A percentile compares a stretch with the other conserved stretches of the same genome.
These are phyloP conservation scores for Boletus barrowsii DNA, from an alignment of 768 basidiomycete species.

Conservation along the genomic window DNA sequence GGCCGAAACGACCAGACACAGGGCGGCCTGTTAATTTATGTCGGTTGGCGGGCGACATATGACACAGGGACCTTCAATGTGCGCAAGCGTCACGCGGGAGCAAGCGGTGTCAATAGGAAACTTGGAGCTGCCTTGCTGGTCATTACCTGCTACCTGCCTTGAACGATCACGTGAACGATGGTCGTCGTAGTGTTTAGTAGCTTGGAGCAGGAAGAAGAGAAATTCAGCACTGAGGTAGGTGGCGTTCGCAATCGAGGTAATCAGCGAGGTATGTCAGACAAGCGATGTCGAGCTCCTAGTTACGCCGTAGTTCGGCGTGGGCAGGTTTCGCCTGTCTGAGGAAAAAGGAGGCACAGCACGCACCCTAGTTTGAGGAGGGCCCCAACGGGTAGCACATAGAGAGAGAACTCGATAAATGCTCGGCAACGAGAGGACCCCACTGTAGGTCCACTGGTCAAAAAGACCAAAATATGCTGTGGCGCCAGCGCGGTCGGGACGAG, in stretches of 20 bases:
- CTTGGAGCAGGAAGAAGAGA: background rate
- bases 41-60: background rate
- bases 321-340: background rate
- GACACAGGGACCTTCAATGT: background rate
- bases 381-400: background rate
- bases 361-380: background rate
- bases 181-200: background rate
- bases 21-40: background rate
- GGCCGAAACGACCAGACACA: background rate
- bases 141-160: background rate
- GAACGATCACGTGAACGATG: background rate
- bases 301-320: background rate
- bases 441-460: background rate
- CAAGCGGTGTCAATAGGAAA: background rate
- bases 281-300: constrained; percentile 11
- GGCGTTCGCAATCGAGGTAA: background rate
- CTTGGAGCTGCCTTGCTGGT: background rate
- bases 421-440: background rate
- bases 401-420: background rate
- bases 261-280: constrained; percentile 4
- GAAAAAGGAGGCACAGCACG: background rate
- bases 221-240: background rate
- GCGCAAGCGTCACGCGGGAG: background rate
- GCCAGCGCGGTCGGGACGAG: background rate
- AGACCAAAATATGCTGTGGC: constrained; percentile 1